Evolutionary conservation across 768 basidiomycete genomes (phyloP), one percentile per base, ranked within the genome.

Genomic region (Mycena belliarum): DNA sequence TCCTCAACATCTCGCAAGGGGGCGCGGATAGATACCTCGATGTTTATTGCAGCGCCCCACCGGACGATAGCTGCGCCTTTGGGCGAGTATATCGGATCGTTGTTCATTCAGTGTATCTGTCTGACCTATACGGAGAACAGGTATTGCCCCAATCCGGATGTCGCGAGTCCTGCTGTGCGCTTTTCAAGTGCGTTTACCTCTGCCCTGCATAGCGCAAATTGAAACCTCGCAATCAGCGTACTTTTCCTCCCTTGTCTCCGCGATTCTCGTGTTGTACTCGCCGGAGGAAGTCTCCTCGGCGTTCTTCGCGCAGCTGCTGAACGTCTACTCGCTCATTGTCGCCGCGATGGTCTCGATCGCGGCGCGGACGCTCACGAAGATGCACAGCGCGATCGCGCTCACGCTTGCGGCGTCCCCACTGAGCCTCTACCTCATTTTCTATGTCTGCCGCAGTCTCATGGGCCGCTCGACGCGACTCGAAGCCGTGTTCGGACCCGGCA

Each of bases 321-420:
- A 60, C 45, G 59, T 61, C 4, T 64, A 64, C 49, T 64, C 63
- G 26, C 59, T 64, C 26, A 57, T 64, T 42, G 59, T 61, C 18
- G 60, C 63, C 20, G 59, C 59, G 3, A 40, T 59, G 0, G 40
- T 64, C 20, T 37, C 59, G 1, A 51, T 64, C 16, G 49, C 45
- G 26, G 55, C 32, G 1, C 49, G 53, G 23, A 60, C 58, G 33
- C 59, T 64, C 49, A 64, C 63, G 8, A 60, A 58, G 29, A 26
- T 60, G 14, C 63, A 64, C 38, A 52, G 51, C 20, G 55, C 53
- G 4, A 52, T 59, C 18, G 56, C 59, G 20, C 55, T 61, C 4
- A 57, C 48, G 14, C 54, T 64, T 3, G 63, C 63, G 1, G 51
- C 59, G 25, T 64, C 63, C 33, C 63, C 63, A 32, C 56, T 64